Conservation (phyloP, 2,329 filamentous ascomycete genomes). For the Colletotrichum abscissum region DNA sequence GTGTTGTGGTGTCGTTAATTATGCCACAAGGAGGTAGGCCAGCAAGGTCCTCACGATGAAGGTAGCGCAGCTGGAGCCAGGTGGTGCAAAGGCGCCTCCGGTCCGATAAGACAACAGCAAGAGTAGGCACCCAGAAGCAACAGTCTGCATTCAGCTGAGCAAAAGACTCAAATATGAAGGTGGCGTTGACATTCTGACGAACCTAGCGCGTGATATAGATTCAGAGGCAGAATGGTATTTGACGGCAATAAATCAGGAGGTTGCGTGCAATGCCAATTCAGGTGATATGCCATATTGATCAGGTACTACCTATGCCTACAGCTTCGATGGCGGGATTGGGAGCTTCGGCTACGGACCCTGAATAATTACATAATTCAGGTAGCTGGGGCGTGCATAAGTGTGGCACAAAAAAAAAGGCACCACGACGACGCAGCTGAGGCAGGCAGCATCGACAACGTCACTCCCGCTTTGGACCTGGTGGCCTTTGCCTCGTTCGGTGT, state of each 20-base stretch:
- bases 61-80: not conserved
- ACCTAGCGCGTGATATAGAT: not conserved
- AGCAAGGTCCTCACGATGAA: not conserved
- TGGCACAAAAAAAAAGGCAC: not conserved
- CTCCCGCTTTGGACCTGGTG: slow-evolving; percentile 36
- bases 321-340: not conserved
- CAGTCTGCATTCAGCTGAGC: slow-evolving; percentile 27
- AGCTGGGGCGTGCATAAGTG: slow-evolving; percentile 9
- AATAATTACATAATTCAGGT: slow-evolving; percentile 20
- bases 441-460: slow-evolving; percentile 52
- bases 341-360: not conserved
- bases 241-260: not conserved
- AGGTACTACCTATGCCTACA: not conserved
- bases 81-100: not conserved
- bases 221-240: not conserved
- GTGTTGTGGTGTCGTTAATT: not conserved
- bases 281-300: not conserved
- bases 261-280: not conserved
- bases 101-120: not conserved
- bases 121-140: not conserved
- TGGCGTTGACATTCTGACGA: slow-evolving; percentile 9
- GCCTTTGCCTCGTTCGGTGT: slow-evolving; percentile 14
- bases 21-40: not conserved
- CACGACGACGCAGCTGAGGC: slow-evolving; percentile 23
- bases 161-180: slow-evolving; percentile 13